Conservation (phyloP, 257 asterid species). For the Capsicum baccatum region DNA sequence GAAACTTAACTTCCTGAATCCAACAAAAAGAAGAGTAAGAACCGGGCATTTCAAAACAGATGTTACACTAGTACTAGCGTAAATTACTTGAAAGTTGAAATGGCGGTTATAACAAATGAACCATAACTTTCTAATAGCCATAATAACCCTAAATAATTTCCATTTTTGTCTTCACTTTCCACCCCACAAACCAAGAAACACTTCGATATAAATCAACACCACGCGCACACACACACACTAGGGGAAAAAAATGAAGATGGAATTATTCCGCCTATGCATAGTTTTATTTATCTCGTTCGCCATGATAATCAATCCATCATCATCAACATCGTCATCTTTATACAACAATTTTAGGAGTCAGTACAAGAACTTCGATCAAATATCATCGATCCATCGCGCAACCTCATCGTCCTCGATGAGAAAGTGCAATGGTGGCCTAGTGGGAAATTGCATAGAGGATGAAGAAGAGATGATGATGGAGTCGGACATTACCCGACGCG, state of each 20-base stretch:
- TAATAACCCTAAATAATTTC: constrained; percentile 19
- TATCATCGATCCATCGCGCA: not conserved
- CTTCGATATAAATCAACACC: not conserved
- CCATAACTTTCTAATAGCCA: constrained; percentile 6
- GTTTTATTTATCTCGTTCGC: not conserved
- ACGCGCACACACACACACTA: not conserved
- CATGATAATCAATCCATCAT: not conserved
- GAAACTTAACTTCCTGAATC: not conserved
- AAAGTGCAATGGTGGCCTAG: not conserved
- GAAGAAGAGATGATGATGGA: constrained; percentile 30
- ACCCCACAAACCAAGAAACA: not conserved
- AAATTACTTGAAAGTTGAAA: not conserved
- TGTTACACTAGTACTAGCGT: not conserved
- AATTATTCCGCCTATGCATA: not conserved
- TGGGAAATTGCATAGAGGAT: not conserved
- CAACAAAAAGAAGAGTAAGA: constrained; percentile 26
- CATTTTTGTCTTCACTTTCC: constrained; percentile 5
- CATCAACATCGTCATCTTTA: not conserved
- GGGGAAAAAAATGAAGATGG: not conserved
- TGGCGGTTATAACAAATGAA: constrained; percentile 1
- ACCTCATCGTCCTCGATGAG: too few relatives aligned
- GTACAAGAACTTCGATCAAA: not conserved
- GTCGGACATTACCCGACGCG: not conserved
- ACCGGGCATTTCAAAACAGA: constrained; percentile 16
- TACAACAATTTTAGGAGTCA: not conserved